phyloP scores from a whole-genome alignment of 179 eudicot species.

The Beta macrorhiza region DNA sequence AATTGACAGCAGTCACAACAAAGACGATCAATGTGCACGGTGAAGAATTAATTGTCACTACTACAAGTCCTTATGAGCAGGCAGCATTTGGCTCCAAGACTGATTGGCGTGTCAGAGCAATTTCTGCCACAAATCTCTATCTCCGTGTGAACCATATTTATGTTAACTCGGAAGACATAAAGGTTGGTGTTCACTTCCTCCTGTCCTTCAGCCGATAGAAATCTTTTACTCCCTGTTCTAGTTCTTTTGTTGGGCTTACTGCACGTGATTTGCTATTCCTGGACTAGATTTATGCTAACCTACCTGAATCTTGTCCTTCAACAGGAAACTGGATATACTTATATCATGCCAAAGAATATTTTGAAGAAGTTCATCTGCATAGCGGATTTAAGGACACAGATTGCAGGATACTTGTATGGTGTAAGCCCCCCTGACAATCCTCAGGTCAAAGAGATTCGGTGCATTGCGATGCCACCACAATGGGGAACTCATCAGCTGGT shows the following conservation, averaged over 20 bases:
- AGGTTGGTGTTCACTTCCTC: constrained; percentile 42
- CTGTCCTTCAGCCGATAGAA: constrained; percentile 3
- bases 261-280: not conserved
- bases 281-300: not conserved
- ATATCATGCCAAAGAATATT: constrained; percentile 97
- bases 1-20: constrained; percentile 89
- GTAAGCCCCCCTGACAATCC: constrained; percentile 99
- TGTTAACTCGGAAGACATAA: constrained; percentile 97
- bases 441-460: constrained; percentile 97
- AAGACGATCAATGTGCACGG: constrained; percentile 96
- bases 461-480: constrained; percentile 95
- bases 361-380: constrained; percentile 97
- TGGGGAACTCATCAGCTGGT: constrained; percentile 99
- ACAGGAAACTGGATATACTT: constrained; percentile 96
- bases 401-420: constrained; percentile 93
- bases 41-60: constrained; percentile 83
- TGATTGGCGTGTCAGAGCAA: constrained; percentile 99
- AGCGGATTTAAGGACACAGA: constrained; percentile 97
- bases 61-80: constrained; percentile 98
- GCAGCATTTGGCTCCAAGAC: constrained; percentile 92
- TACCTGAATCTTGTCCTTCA: not conserved
- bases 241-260: not conserved
- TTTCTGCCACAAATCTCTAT: constrained; percentile 96
- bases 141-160: constrained; percentile 97
- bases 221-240: not conserved